Evolutionary conservation across 768 basidiomycete genomes (phyloP), one percentile per base, ranked within the genome.

Genomic region (Suillus clintonianus): DNA sequence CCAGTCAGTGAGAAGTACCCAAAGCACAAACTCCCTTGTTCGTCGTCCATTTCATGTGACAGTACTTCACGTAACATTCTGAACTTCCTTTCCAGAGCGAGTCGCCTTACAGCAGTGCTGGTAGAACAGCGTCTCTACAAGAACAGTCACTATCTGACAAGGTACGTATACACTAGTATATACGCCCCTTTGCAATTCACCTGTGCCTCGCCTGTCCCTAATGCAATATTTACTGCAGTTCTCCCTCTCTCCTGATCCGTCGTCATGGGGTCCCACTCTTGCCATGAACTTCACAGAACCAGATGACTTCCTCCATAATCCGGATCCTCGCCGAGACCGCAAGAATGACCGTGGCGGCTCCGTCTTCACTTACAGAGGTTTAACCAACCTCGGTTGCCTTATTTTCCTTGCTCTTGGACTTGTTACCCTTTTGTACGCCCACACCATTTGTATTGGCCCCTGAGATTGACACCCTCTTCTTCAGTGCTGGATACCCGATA

Each of bases 231-330:
- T 36, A 30, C 45, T 51, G 64, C 53, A 92, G 90, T 92, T 85
- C 70, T 90, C 89, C 17, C 83, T 92, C 24, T 86, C 89, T 7
- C 85, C 90, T 1, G 90, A 92, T 74, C 91, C 91, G 4, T 76
- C 82, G 15, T 84, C 81, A 0, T 92, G 91, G 91, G 89, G 89
- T 2, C 84, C 89, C 39, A 84, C 89, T 67, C 76, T 90, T 63
- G 86, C 85, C 8, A 82, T 82, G 43, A 81, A 81, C 64, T 77
- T 82, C 60, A 72, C 80, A 5, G 89, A 91, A 72, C 77, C 84
- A 17, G 89, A 91, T 64, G 89, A 91, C 73, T 82, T 82, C 61
- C 82, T 91, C n/a, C 89, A 91, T 71, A 89, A 89, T 67, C 88
- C 89, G 3, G 88, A 90, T 70, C 88, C 89, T 13, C 81, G 81